phyloP scores from a whole-genome alignment of 2,329 filamentous ascomycete species.

The Aspergillus awamori region DNA sequence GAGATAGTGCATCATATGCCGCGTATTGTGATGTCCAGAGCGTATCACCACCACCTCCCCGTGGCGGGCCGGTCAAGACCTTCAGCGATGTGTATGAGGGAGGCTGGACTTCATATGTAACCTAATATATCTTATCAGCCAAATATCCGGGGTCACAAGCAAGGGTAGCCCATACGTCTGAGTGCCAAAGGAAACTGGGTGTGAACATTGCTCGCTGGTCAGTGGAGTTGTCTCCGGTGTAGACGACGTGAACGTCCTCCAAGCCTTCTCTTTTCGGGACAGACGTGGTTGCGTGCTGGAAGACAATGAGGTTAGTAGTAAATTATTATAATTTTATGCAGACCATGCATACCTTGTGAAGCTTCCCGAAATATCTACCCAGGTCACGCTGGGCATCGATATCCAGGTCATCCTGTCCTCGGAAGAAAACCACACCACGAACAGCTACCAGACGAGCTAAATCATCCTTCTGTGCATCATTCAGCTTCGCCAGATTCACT shows the following conservation, averaged over 20 bases:
- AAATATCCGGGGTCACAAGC: background rate
- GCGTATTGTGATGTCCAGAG: slow-evolving; percentile 63
- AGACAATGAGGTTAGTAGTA: background rate
- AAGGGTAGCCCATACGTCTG: slow-evolving; percentile 46
- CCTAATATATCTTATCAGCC: slow-evolving; percentile 31
- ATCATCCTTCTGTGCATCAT: slow-evolving; percentile 57
- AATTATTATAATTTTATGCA: background rate
- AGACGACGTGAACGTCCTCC: slow-evolving; percentile 62
- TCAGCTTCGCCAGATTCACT: slow-evolving; percentile 54
- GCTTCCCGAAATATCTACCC: slow-evolving; percentile 55
- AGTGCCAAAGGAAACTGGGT: slow-evolving; percentile 60
- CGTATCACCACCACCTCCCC: slow-evolving; percentile 60
- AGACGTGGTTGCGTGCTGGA: slow-evolving; percentile 56
- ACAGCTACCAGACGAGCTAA: slow-evolving; percentile 57
- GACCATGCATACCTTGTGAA: slow-evolving; percentile 47
- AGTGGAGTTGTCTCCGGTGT: slow-evolving; percentile 54
- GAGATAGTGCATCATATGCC: slow-evolving; percentile 59
- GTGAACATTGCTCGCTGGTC: slow-evolving; percentile 59
- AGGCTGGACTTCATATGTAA: slow-evolving; percentile 61
- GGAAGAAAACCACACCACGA: slow-evolving; percentile 62
- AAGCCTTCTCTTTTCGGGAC: slow-evolving; percentile 53
- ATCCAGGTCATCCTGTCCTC: slow-evolving; percentile 57
- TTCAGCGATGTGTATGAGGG: slow-evolving; percentile 61
- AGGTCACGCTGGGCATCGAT: slow-evolving; percentile 58
- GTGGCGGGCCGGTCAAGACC: slow-evolving; percentile 56